These are phyloP conservation scores for Solanum hybrid DNA, from an alignment of 305 asterid genomes.

Conservation along the genomic window DNA sequence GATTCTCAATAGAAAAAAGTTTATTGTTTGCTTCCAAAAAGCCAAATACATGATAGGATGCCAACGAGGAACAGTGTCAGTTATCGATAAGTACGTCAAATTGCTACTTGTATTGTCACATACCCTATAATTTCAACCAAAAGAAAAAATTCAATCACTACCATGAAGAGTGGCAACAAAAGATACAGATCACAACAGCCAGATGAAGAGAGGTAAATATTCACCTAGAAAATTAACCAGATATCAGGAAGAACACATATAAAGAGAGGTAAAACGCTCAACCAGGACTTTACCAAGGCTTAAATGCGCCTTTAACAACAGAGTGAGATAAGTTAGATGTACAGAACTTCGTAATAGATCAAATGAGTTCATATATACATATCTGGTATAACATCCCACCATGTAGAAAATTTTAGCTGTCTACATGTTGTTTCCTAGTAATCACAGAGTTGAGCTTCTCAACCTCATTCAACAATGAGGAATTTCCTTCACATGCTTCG, in stretches of 20 bases:
- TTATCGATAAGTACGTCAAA: background rate
- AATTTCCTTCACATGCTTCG: slow-evolving; percentile 52
- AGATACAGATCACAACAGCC: background rate
- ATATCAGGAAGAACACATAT: background rate
- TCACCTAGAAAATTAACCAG: background rate
- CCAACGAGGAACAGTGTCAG: background rate
- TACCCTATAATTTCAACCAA: background rate
- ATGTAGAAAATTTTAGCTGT: slow-evolving; percentile 3
- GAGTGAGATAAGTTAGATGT: background rate
- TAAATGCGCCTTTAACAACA: background rate
- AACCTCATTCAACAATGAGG: slow-evolving; percentile 28
- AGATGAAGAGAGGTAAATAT: background rate
- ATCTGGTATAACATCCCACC: background rate
- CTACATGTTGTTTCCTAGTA: slow-evolving; percentile 22
- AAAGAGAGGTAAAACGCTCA: background rate
- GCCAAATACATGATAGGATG: background rate
- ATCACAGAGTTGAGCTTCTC: slow-evolving; percentile 43
- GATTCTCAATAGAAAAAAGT: background rate
- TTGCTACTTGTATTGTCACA: background rate
- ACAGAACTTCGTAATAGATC: background rate
- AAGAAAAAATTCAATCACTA: background rate
- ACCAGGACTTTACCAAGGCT: background rate
- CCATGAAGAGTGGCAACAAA: background rate
- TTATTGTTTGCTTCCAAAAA: background rate
- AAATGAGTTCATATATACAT: background rate